phyloP scores from a whole-genome alignment of 805 yeast genomes.

The Nadsonia fulvescens region DNA sequence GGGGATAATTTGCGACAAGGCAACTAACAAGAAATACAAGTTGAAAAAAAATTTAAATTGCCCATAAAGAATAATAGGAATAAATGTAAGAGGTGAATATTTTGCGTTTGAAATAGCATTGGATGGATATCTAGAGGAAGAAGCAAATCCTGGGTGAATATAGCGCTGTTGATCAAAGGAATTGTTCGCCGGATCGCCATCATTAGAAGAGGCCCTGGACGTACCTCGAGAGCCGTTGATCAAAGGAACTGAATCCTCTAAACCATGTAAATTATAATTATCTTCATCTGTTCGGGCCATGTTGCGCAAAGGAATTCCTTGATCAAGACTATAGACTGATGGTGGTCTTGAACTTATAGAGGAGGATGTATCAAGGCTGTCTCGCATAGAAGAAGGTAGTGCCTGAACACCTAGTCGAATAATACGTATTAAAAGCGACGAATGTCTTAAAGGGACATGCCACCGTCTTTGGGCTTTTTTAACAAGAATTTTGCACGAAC shows the following conservation, averaged over 20 bases:
- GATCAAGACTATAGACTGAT: no score
- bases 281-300: constrained; percentile 4
- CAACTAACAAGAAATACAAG: constrained; percentile 78
- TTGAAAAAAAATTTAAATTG: constrained; percentile 96
- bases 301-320: constrained; percentile 6
- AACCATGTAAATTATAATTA: no score
- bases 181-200: not conserved
- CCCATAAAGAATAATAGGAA: constrained; percentile 80
- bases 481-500: no score
- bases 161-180: constrained; percentile 2
- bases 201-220: not conserved
- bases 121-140: constrained; percentile 25
- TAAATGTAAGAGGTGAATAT: constrained; percentile 70
- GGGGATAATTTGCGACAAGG: constrained; percentile 83
- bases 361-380: constrained; percentile 3
- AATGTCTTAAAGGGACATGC: constrained; percentile 5
- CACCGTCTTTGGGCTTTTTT: no score
- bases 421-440: not conserved
- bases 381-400: constrained; percentile 4
- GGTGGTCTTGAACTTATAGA: not conserved
- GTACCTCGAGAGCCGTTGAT: constrained; percentile 6
- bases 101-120: constrained; percentile 90
- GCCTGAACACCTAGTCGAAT: constrained; percentile 2
- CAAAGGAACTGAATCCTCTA: constrained; percentile 10
- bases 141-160: constrained; percentile 3